These are phyloP conservation scores for Zygosaccharomyces pseudorouxii DNA, from an alignment of 805 yeast species.

Conservation along the genomic window DNA sequence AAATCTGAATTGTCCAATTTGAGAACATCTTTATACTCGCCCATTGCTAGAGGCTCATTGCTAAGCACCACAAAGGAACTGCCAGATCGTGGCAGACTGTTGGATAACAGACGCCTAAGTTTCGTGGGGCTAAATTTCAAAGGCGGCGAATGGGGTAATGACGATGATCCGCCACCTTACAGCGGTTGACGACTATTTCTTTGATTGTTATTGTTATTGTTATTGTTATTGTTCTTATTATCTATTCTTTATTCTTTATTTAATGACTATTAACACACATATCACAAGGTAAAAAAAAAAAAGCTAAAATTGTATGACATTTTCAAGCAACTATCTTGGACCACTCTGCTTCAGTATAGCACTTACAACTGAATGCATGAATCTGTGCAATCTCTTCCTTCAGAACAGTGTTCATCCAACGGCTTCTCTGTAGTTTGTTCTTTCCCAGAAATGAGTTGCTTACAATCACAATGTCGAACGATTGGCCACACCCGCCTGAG, in stretches of 20 bases:
- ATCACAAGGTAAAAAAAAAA: background rate
- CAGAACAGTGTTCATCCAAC: slow-evolving; percentile 74
- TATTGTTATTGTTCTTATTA: slow-evolving; percentile 5
- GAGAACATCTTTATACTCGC: slow-evolving; percentile 22
- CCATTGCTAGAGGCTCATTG: slow-evolving; percentile 15
- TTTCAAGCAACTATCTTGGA: slow-evolving; percentile 32
- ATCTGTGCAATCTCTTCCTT: slow-evolving; percentile 81
- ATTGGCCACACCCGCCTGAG: slow-evolving; percentile 96
- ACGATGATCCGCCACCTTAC: slow-evolving; percentile 33
- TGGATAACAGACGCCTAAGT: slow-evolving; percentile 22
- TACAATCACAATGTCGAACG: slow-evolving; percentile 89
- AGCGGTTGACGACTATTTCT: slow-evolving; percentile 2
- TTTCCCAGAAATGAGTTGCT: slow-evolving; percentile 66
- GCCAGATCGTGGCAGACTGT: slow-evolving; percentile 15
- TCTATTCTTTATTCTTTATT: slow-evolving; percentile 1
- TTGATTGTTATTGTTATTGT: background rate
- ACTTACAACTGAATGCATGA: slow-evolving; percentile 95
- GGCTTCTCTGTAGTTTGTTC: slow-evolving; percentile 79
- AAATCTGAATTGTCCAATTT: slow-evolving; percentile 17
- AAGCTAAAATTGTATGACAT: background rate
- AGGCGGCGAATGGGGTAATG: slow-evolving; percentile 27
- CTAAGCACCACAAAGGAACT: slow-evolving; percentile 8
- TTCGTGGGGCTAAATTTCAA: slow-evolving; percentile 22
- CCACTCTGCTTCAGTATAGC: slow-evolving; percentile 90
- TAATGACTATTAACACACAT: slow-evolving; percentile 2